phyloP scores from a whole-genome alignment of 225 moss, liverwort and hornwort genomes.

The Polytrichum commune region DNA sequence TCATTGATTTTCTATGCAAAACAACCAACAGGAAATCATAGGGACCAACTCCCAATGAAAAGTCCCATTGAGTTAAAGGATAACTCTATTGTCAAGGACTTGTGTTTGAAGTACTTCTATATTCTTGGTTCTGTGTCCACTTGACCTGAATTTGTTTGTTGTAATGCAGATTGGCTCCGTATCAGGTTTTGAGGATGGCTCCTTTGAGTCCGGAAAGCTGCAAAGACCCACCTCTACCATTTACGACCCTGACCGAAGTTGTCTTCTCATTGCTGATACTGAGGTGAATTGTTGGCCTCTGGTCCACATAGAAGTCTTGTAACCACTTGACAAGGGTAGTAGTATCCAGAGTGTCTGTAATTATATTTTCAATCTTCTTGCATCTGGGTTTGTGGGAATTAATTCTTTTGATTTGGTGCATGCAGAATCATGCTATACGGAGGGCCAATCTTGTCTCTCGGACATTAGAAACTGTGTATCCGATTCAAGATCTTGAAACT shows the following conservation, averaged over 20 bases:
- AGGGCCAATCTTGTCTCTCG: conserved; percentile 57
- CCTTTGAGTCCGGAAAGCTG: conserved; percentile 62
- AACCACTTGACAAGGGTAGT: no score
- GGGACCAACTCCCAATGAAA: no score
- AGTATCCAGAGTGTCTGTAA: no score
- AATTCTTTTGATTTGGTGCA: conserved; percentile 15
- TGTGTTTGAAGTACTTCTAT: no score
- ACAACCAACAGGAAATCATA: no score
- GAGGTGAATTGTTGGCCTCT: conserved; percentile 41
- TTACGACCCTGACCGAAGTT: conserved; percentile 37
- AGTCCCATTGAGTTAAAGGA: no score
- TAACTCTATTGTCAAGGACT: no score
- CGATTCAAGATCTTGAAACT: conserved; percentile 12
- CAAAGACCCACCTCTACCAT: conserved; percentile 46
- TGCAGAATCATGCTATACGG: conserved; percentile 76
- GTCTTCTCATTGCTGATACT: conserved; percentile 77
- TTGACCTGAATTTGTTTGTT: background rate
- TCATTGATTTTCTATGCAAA: no score
- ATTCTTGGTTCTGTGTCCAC: no score
- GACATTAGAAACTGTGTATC: conserved; percentile 46
- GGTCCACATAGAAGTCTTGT: no score
- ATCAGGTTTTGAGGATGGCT: conserved; percentile 68
- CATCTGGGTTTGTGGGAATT: background rate
- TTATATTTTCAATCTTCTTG: no score
- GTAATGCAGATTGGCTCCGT: conserved; percentile 62